Evolutionary conservation across 2,329 filamentous ascomycete species (phyloP), one percentile per base, ranked within the genome.

Genomic region (Calonectria naviculata): DNA sequence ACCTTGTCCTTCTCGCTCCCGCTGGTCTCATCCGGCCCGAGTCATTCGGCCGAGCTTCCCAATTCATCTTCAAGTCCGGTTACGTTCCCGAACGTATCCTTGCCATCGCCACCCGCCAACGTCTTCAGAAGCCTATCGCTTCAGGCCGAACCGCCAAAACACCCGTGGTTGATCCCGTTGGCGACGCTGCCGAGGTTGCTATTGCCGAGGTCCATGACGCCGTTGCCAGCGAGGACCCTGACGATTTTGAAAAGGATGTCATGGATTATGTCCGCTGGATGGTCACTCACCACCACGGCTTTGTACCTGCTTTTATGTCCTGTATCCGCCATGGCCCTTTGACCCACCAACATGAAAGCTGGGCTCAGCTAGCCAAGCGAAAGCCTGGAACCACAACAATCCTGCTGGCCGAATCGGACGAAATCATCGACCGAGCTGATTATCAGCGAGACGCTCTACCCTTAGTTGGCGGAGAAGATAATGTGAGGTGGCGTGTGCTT

Each of bases 1-100:
- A 88, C 12, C 86, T 98, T 26, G 87, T 97, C 13, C 88, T 98
- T 7, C 88, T 98, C 47, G 94, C 95, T 0, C 95, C 95, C 0
- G 88, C 92, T 0, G 95, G 95, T 0, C 86, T 98, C 52, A 90
- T 98, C 74, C 85, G 89, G 47, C 82, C 86, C 0, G 83, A 86
- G 68, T 87, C 87, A 75, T 89, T 91, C 71, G 88, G 88, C 26
- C 80, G 82, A 42, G 73, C 84, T 12, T 86, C 85, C 34, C 85
- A 87, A 46, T 79, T 90, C 65, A 77, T 91, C 63, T 92, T 91
- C 81, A 84, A 83, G n/a, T 87, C 87, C 8, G 88, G 88, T 19
- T 74, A 89, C 52, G 79, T 92, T 17, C 90, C 90, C 2, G 87
- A 88, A 72, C 81, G 84, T 5, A 75, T 91, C 15, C 82, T 91